Conservation (phyloP, 202 grass and related monocot genomes). For the Hordeum pubiflorum region DNA sequence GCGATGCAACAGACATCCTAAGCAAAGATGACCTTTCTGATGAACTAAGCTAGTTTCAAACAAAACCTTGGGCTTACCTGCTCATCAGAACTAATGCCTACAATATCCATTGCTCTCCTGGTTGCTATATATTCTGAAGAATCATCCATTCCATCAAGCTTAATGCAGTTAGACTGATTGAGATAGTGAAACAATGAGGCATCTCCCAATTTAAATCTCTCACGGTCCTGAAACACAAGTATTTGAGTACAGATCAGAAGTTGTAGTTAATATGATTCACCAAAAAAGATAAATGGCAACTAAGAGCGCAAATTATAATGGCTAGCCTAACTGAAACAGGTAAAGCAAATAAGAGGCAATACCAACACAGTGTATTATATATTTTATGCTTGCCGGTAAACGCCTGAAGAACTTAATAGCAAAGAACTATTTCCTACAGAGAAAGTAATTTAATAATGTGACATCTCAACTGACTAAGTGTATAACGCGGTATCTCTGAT, state of each 20-base stretch:
- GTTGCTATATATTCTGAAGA: slow-evolving; percentile 68
- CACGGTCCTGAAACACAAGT: slow-evolving; percentile 53
- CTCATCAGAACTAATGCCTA: slow-evolving; percentile 88
- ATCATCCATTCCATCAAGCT: slow-evolving; percentile 76
- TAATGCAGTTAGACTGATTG: slow-evolving; percentile 92
- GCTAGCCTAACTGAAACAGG: slow-evolving; percentile 2
- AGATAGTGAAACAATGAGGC: slow-evolving; percentile 86
- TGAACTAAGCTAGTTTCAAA: slow-evolving; percentile 32
- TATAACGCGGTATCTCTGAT: background rate
- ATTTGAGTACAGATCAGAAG: slow-evolving; percentile 16
- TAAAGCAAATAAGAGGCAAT: slow-evolving; percentile 14
- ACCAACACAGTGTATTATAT: slow-evolving; percentile 3
- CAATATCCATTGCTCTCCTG: slow-evolving; percentile 88
- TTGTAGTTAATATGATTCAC: slow-evolving; percentile 2
- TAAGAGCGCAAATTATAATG: background rate
- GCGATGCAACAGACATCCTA: slow-evolving; percentile 17
- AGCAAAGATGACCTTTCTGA: slow-evolving; percentile 22
- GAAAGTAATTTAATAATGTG: slow-evolving; percentile 7
- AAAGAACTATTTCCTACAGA: background rate
- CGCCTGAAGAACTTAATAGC: background rate
- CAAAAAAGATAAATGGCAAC: background rate
- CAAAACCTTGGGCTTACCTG: slow-evolving; percentile 43
- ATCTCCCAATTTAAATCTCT: slow-evolving; percentile 81
- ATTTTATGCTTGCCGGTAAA: slow-evolving; percentile 13
- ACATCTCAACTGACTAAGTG: background rate